Evolutionary conservation across 208 protist genomes (phyloP).

Genomic region (Paratrypanosoma confusum): DNA sequence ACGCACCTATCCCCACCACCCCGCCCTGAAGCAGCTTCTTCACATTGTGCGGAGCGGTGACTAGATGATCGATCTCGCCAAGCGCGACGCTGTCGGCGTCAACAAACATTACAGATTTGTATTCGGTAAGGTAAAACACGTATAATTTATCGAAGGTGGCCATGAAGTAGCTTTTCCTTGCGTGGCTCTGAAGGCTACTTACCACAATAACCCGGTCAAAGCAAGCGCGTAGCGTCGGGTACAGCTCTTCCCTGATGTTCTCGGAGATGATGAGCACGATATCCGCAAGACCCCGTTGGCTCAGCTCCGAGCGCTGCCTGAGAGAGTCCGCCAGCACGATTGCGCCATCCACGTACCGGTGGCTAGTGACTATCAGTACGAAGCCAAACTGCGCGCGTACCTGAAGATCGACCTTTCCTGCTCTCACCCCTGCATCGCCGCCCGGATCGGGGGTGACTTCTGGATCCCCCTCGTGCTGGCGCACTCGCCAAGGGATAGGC

Average conservation of each 20-base stretch:
- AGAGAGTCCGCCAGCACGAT: constrained; percentile 19
- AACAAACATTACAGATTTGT: constrained; percentile 14
- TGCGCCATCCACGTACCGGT: constrained; percentile 19
- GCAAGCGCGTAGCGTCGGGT: constrained; percentile 8
- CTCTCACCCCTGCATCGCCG: not conserved
- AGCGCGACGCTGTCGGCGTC: constrained; percentile 17
- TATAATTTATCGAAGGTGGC: constrained; percentile 25
- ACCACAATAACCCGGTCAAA: constrained; percentile 19
- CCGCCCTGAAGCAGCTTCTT: too few relatives aligned
- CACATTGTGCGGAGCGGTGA: too few relatives aligned
- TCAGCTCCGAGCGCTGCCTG: constrained; percentile 11
- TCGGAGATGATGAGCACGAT: constrained; percentile 17
- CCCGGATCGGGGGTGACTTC: not conserved
- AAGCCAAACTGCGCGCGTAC: constrained; percentile 9
- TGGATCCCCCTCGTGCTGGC: too few relatives aligned
- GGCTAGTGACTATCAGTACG: constrained; percentile 16
- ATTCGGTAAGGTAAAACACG: constrained; percentile 14
- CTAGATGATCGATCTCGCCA: not conserved
- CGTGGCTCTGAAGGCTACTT: constrained; percentile 3
- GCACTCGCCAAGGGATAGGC: too few relatives aligned
- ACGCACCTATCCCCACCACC: too few relatives aligned
- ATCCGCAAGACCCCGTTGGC: constrained; percentile 6
- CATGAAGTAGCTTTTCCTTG: constrained; percentile 12
- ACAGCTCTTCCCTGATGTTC: constrained; percentile 11
- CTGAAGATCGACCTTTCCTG: not conserved